These are phyloP conservation scores for Amanita rubescens DNA, from an alignment of 768 basidiomycete genomes.

Conservation along the genomic window DNA sequence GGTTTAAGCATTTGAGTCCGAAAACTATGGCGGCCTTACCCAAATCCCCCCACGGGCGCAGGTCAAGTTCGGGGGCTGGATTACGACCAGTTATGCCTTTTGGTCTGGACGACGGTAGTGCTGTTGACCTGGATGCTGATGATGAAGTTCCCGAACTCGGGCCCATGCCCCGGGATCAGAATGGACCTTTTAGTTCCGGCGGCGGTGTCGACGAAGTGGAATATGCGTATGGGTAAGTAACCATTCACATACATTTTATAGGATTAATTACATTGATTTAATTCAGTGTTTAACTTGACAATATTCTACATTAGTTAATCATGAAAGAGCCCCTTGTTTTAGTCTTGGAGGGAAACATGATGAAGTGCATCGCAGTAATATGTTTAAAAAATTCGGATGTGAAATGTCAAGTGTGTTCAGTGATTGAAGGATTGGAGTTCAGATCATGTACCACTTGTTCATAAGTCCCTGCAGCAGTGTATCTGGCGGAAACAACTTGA, in stretches of 20 bases:
- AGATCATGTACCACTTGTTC: not conserved
- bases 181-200: constrained; percentile 67
- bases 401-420: not conserved
- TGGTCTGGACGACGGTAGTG: constrained; percentile 70
- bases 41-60: constrained; percentile 82
- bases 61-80: constrained; percentile 78
- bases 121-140: constrained; percentile 66
- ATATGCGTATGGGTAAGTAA: constrained; percentile 73
- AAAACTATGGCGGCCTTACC: constrained; percentile 91
- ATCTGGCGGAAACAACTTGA: not conserved
- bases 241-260: not conserved
- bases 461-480: not conserved
- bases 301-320: not conserved
- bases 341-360: not conserved
- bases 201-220: constrained; percentile 89
- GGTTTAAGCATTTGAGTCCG: constrained; percentile 83
- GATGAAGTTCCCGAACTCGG: constrained; percentile 68
- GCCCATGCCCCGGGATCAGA: constrained; percentile 67
- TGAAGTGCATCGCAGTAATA: not conserved
- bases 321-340: not conserved
- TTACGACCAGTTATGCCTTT: constrained; percentile 74
- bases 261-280: not conserved
- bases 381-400: not conserved
- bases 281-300: constrained; percentile 2
- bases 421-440: not conserved